Conservation (phyloP, 805 yeast species). For the Metschnikowia dekortorum region DNA sequence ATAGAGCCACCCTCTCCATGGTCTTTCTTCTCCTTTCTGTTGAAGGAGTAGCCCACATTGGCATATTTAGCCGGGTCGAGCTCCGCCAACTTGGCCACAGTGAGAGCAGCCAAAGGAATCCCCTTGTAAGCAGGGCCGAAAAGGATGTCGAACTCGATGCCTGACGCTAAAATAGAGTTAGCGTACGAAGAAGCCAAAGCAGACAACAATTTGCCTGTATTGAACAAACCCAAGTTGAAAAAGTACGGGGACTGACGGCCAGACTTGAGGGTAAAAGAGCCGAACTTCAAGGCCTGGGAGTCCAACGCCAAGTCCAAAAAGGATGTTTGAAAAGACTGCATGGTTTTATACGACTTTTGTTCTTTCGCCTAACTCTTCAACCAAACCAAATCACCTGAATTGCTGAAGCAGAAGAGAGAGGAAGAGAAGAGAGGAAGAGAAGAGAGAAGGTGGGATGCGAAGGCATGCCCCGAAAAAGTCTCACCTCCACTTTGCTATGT, state of each 20-base stretch:
- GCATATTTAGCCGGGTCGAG: slow-evolving; percentile 76
- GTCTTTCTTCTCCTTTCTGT: slow-evolving; percentile 93
- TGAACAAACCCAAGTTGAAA: slow-evolving; percentile 75
- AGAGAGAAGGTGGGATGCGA: neutral
- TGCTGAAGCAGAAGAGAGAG: slow-evolving; percentile 12
- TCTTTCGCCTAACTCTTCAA: slow-evolving; percentile 4
- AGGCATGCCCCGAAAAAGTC: neutral
- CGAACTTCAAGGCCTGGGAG: slow-evolving; percentile 80
- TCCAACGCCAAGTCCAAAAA: slow-evolving; percentile 81
- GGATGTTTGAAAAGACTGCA: slow-evolving; percentile 51
- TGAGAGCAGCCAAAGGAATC: slow-evolving; percentile 89
- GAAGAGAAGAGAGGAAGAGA: slow-evolving; percentile 1
- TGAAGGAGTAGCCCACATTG: slow-evolving; percentile 81
- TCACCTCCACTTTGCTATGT: neutral
- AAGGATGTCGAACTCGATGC: slow-evolving; percentile 79
- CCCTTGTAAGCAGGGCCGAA: slow-evolving; percentile 99
- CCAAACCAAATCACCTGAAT: slow-evolving; percentile 7
- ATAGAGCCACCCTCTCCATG: slow-evolving; percentile 98
- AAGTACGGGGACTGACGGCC: slow-evolving; percentile 96
- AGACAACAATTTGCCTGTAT: slow-evolving; percentile 73
- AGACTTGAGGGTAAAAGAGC: slow-evolving; percentile 82
- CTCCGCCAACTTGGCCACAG: slow-evolving; percentile 89
- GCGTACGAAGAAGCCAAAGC: slow-evolving; percentile 87
- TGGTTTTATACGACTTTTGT: slow-evolving; percentile 7
- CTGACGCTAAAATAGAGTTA: slow-evolving; percentile 74